Evolutionary conservation across 805 yeast genomes (phyloP).

Genomic region (Candida hispaniensis): DNA sequence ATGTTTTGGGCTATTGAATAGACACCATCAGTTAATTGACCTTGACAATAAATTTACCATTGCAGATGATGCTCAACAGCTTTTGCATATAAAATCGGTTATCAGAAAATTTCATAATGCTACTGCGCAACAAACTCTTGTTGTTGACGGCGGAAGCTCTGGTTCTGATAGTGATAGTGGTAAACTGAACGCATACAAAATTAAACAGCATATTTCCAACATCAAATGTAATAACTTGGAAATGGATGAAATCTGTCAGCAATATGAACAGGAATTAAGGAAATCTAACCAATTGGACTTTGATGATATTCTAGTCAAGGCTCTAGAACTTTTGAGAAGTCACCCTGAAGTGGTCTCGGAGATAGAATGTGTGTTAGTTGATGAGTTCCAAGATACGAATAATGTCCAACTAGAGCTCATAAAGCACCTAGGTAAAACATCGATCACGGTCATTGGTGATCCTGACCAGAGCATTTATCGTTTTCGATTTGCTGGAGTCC

Average conservation of each 20-base stretch:
- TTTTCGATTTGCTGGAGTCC: slow-evolving; percentile 67
- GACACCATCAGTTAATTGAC: slow-evolving; percentile 44
- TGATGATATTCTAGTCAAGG: slow-evolving; percentile 63
- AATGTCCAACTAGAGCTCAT: slow-evolving; percentile 62
- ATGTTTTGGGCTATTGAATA: slow-evolving; percentile 49
- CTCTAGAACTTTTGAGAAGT: slow-evolving; percentile 39
- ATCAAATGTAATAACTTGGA: too few relatives aligned
- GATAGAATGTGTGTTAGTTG: slow-evolving; percentile 68
- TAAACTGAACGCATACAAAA: too few relatives aligned
- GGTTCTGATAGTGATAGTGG: too few relatives aligned
- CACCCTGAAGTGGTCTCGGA: slow-evolving; percentile 38
- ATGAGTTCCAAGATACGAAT: slow-evolving; percentile 92
- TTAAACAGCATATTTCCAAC: too few relatives aligned
- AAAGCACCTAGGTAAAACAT: slow-evolving; percentile 24
- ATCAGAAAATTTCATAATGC: too few relatives aligned
- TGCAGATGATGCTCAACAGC: slow-evolving; percentile 8
- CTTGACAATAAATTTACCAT: slow-evolving; percentile 33
- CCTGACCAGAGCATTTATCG: slow-evolving; percentile 93
- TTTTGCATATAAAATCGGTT: background rate
- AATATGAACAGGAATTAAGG: slow-evolving; percentile 4
- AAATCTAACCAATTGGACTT: slow-evolving; percentile 50
- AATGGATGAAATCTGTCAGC: too few relatives aligned
- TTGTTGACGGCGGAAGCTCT: too few relatives aligned
- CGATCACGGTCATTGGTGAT: slow-evolving; percentile 83
- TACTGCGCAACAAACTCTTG: too few relatives aligned